Conservation (phyloP, 441 rosid genomes). For the Metrosideros polymorpha region DNA sequence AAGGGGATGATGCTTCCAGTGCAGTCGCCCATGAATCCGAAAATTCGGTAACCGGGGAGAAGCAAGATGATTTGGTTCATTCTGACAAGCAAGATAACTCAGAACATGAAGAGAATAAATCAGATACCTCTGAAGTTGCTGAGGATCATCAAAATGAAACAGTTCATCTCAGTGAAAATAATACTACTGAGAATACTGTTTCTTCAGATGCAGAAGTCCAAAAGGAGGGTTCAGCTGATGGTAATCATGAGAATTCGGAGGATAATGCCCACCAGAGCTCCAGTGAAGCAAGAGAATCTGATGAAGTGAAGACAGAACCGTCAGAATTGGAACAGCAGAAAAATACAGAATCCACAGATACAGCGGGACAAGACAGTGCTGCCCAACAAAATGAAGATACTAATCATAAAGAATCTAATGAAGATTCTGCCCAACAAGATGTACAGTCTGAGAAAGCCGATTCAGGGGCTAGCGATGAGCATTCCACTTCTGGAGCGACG, state of each 20-base stretch:
- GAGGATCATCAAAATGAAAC: conserved; percentile 31
- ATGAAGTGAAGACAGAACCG: conserved; percentile 15
- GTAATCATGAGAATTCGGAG: conserved; percentile 20
- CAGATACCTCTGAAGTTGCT: conserved; percentile 17
- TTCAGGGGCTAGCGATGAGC: conserved; percentile 28
- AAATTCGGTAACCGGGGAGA: conserved; percentile 20
- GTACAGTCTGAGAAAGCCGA: conserved; percentile 33
- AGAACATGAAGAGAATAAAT: conserved; percentile 17
- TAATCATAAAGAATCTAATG: conserved; percentile 4
- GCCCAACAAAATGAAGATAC: conserved; percentile 19
- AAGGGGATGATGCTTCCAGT: conserved; percentile 91
- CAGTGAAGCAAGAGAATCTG: conserved; percentile 15
- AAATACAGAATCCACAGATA: not conserved
- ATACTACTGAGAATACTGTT: conserved; percentile 16
- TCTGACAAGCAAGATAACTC: conserved; percentile 18
- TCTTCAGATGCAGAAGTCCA: conserved; percentile 6
- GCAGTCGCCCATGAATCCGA: conserved; percentile 56
- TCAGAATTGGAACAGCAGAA: not conserved
- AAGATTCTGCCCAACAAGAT: conserved; percentile 15
- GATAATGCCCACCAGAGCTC: conserved; percentile 17
- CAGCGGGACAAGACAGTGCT: not conserved
- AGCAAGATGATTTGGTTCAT: conserved; percentile 14
- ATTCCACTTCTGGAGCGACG: conserved; percentile 29
- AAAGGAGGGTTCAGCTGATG: conserved; percentile 22
- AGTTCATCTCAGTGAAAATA: conserved; percentile 23